Base-by-base conservation (phyloP, 306 rosid genomes). In the Prunus mume region DNA sequence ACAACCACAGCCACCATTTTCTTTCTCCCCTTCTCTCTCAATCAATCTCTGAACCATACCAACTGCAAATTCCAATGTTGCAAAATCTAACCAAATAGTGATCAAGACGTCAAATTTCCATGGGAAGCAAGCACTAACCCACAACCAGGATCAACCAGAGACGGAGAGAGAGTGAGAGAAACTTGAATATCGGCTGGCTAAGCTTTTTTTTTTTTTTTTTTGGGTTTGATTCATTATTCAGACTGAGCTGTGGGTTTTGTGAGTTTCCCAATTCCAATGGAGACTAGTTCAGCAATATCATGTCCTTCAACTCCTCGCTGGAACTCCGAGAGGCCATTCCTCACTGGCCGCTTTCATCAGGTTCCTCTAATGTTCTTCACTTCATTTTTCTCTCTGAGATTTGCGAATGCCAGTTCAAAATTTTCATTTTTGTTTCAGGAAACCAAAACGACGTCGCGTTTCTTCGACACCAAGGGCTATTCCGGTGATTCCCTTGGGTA, bases 331-430 rank as follows among this genome's bases (percentile, higher is more conserved):
- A 65, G 90, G 73, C 90, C 90, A 2, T 87, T 84, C 78, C 90
- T 87, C 76, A 87, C 88, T 18, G 90, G 90, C 67, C 87, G 88
- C 72, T 87, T 87, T 68, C 88, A 84, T 74, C 85, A 84, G 88
- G 90, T 87, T 41, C 56, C 61, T 17, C 43, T 60, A 60, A 56
- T 9, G 13, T 25, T 24, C 65, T 60, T 18, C 77, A 69, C n/a
- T 62, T 30, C 47, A 24, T 5, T 62, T 64, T 49, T 28, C 55
- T 50, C 65, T 27, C 50, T 19, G 30, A 62, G 2, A 14, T 51
- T 52, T 65, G 58, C 45, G 30, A 41, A 67, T 62, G 52, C 45
- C 12, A 46, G 28, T 20, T 52, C 47, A 9, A 41, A 43, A 45
- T 58, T 6, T 70, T 79, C 24, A 43, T 20, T 55, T 52, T 32